Evolutionary conservation across 768 basidiomycete species (phyloP), one percentile per base, ranked within the genome.

Genomic region (Trichaptum fuscoviolaceum): DNA sequence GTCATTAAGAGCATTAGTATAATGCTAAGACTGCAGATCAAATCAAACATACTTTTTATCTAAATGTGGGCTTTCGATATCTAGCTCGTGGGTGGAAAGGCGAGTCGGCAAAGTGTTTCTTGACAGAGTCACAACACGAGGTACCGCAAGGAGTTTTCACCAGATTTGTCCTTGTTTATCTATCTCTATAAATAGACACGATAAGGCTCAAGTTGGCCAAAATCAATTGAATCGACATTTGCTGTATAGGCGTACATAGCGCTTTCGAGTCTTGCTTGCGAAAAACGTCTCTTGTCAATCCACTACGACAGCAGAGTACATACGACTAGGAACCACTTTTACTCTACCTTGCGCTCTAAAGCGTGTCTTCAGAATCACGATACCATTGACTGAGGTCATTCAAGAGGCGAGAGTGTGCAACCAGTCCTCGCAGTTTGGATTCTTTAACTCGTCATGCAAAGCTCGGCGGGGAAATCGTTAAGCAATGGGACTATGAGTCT

Each of bases 401-500:
- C 30, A 8, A 30, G 30, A 30, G 30, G 2, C 30, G 20, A 52
- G 42, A 12, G 12, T 20, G 20, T 4, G 3, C 12, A 52, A 20
- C 42, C 42, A 20, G 10, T 5, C 12, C n/a, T n/a, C n/a, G n/a
- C n/a, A n/a, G n/a, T n/a, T n/a, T 52, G 12, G 42, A 52, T 3
- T 52, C 42, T 52, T 61, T 9, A 15, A 20, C 17, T 61, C 18
- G 24, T 18, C 12, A 61, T 61, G 59, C 30, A 25, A 23, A 25
- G 25, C 59, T 18, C 30, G 9, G 23, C 81, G 17, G 77, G 77
- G 34, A 88, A 86, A 74, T 79, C 81, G 2, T 79, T 90, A 42
- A 90, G 89, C 74, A 83, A 80, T 27, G 82, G 87, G 30, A 89
- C 88, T 0, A 79, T 90, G 9, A 84, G 85, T 70, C 80, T 91